Evolutionary conservation across 1,284 basidiomycete genomes (phyloP), one percentile per base, ranked within the genome.

Genomic region (Vanrija sp.): DNA sequence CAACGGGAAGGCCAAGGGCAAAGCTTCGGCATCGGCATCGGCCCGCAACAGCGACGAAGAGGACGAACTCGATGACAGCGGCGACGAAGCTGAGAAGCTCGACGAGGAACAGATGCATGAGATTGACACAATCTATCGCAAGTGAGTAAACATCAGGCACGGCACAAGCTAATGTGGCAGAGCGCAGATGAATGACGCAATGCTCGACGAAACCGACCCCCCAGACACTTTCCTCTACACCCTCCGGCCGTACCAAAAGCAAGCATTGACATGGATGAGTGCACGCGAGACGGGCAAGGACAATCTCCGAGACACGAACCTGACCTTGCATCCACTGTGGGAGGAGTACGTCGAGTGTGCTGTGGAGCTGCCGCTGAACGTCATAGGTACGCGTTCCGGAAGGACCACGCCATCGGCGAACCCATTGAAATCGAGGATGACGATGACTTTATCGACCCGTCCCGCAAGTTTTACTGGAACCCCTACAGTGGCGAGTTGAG

Each of bases 401-500:
- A 66, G 39, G 73, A 76, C 41, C 62, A 63, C 9, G 54, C 47
- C 0, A 57, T 60, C 10, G 69, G 64, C 6, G 65, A 69, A 7
- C 70, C 73, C 9, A 75, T 77, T 20, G 69, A 73, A 48, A 72
- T 75, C 35, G 70, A 75, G 36, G 67, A 71, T 22, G 69, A 72
- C 22, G 69, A 71, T 47, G 72, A 72, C 48, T 61, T 54, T 16
- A 63, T 70, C 25, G 73, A 75, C 48, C 65, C 70, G 0, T 63
- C 61, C 19, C 63, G 68, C 12, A 71, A 69, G 0, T 94, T 95
- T 69, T 95, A 90, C 73, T 90, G 70, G 78, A 93, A 91, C 61
- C 84, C 89, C 2, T 92, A 91, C 69, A 90, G 90, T n/a, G 93
- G 95, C n/a, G 92, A 98, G 70, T 78, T 98, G 41, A 91, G 86